phyloP scores from a whole-genome alignment of 805 yeast genomes.

The Brettanomyces naardenensis region DNA sequence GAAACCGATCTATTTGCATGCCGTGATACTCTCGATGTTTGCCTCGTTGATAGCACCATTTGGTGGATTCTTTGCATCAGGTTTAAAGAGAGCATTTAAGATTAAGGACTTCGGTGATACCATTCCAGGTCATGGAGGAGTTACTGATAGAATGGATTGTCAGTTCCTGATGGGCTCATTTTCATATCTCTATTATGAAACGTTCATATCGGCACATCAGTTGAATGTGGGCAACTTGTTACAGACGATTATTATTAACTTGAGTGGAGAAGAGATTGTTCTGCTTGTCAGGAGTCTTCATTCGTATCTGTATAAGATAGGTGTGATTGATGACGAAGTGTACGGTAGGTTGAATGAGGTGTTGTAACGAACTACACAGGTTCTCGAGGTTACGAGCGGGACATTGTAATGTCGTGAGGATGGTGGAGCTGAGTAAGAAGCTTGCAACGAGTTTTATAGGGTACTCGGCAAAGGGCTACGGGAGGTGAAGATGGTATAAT shows the following conservation, averaged over 20 bases:
- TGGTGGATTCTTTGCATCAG: constrained; percentile 97
- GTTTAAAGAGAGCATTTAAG: constrained; percentile 93
- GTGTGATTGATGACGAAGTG: constrained; percentile 29
- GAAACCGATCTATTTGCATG: constrained; percentile 88
- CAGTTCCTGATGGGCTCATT: constrained; percentile 97
- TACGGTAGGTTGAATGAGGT: constrained; percentile 24
- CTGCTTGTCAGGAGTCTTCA: constrained; percentile 53
- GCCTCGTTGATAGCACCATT: constrained; percentile 97
- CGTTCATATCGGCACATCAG: constrained; percentile 72
- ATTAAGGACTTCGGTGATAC: constrained; percentile 97
- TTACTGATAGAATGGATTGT: constrained; percentile 96
- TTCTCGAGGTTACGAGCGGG: too few species aligned
- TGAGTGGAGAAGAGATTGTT: constrained; percentile 57
- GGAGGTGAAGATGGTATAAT: too few species aligned
- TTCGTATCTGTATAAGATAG: constrained; percentile 41
- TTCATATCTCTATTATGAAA: constrained; percentile 84
- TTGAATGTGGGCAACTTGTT: constrained; percentile 67
- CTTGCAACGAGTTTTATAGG: too few species aligned
- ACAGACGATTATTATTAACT: constrained; percentile 66
- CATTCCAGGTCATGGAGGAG: constrained; percentile 98
- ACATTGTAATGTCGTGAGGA: too few species aligned
- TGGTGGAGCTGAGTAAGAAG: too few species aligned
- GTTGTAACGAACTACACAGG: constrained; percentile 5
- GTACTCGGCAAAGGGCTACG: too few species aligned
- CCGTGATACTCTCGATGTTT: constrained; percentile 79